Evolutionary conservation across 73 alveolate genomes (phyloP), one percentile per base, ranked within the genome.

Genomic region (Symbiodinium pilosum): DNA sequence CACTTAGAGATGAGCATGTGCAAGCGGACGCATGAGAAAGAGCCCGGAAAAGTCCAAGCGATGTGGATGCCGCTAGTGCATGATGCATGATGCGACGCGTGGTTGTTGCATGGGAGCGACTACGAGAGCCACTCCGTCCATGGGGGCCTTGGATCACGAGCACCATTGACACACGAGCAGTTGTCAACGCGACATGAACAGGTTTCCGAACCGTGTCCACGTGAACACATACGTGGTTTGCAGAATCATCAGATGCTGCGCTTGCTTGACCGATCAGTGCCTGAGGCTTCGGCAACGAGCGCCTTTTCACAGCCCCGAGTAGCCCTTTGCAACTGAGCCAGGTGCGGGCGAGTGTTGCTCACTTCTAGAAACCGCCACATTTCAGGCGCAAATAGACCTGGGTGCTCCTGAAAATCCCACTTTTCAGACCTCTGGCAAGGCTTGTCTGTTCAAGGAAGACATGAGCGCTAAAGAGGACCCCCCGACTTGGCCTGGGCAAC

Each of bases 251-350:
- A n/a, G n/a, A n/a, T n/a, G n/a, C 68, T 0, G 68, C 16, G 64
- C 64, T 30, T 54, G 71, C 18, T 30, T 1, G 30, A 5, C 34
- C n/a, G 18, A 30, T 30, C n/a, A 54, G 9, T 54, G 8, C 4
- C 81, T 64, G 81, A 64, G 81, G 81, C 12, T 38, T 11, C 41
- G 51, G 39, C 96, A 69, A 68, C 96, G 75, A 91, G 96, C 96
- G 96, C 96, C 77, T 91, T 91, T 91, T 91, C 96, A 91, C 96
- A 91, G 96, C 96, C 96, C 96, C 96, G 96, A 91, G 96, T 64
- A 91, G 96, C 96, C 96, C 96, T 81, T 64, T 91, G 96, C 96
- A 91, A 91, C 96, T 88, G 95, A 64, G 44, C 73, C 94, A 36
- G n/a, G n/a, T n/a, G n/a, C n/a, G n/a, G n/a, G n/a, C n/a, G n/a